Evolutionary conservation across 129 eudicot genomes (phyloP).

Genomic region (Flaveria ramosissima): DNA sequence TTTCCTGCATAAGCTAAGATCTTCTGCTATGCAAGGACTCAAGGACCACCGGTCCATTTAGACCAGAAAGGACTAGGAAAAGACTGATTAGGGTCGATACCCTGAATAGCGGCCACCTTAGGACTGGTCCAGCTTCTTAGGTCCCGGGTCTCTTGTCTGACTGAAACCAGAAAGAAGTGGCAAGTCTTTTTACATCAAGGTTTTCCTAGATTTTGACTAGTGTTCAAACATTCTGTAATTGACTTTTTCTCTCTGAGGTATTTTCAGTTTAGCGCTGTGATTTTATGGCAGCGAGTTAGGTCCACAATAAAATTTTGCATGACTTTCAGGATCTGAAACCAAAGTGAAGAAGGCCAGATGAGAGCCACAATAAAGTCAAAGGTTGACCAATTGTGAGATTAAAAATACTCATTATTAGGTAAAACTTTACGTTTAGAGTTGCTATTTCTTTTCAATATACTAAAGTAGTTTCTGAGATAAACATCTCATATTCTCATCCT

Average conservation of each 20-base stretch:
- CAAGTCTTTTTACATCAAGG: conserved; percentile 12
- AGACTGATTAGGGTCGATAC: conserved; percentile 13
- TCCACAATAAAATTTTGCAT: conserved; percentile 5
- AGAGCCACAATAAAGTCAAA: conserved; percentile 16
- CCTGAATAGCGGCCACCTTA: conserved; percentile 1
- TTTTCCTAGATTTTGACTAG: conserved; percentile 30
- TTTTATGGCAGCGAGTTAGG: conserved; percentile 20
- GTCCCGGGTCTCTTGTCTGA: conserved; percentile 5
- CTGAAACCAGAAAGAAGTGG: conserved; percentile 9
- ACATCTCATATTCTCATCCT: conserved; percentile 18
- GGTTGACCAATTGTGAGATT: conserved; percentile 21
- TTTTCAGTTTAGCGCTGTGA: neutral
- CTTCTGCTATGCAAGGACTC: conserved; percentile 6
- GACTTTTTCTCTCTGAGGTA: conserved; percentile 3
- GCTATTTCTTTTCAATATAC: conserved; percentile 11
- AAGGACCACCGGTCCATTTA: conserved; percentile 13
- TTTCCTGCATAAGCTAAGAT: neutral
- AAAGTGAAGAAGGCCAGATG: conserved; percentile 11
- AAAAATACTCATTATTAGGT: conserved; percentile 7
- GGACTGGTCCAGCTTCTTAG: conserved; percentile 14
- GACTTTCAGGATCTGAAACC: neutral
- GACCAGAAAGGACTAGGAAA: neutral
- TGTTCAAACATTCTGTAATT: conserved; percentile 18
- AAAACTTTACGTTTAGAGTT: conserved; percentile 25
- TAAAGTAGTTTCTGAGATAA: conserved; percentile 24